Conservation (phyloP, 176 grass and related monocot species). For the Rhynchospora breviuscula region DNA sequence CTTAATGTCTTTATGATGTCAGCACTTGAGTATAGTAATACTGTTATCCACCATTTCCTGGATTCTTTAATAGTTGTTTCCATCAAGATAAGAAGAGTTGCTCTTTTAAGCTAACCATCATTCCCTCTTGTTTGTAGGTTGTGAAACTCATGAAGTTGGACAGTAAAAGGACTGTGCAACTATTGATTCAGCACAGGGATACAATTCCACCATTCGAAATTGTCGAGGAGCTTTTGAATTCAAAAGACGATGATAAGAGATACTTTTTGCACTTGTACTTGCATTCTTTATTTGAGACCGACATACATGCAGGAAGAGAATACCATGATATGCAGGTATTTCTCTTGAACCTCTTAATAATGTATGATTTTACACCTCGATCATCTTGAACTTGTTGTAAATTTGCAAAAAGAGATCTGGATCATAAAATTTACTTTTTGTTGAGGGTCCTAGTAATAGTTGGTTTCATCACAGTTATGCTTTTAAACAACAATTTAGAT, state of each 20-base stretch:
- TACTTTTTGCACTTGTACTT: slow-evolving; percentile 76
- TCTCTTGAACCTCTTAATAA: slow-evolving; percentile 9
- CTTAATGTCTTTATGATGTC: background rate
- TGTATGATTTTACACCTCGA: background rate
- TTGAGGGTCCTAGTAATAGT: slow-evolving; percentile 6
- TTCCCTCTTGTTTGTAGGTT: slow-evolving; percentile 43
- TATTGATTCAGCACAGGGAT: slow-evolving; percentile 85
- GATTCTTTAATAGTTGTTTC: background rate
- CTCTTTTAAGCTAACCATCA: background rate
- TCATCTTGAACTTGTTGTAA: background rate
- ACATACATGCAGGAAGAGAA: slow-evolving; percentile 83
- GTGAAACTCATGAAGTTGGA: slow-evolving; percentile 81
- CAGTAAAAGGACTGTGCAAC: slow-evolving; percentile 59
- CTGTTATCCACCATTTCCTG: background rate
- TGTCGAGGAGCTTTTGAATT: slow-evolving; percentile 54
- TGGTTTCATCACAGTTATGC: background rate
- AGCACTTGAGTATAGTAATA: background rate
- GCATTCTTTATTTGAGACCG: slow-evolving; percentile 86
- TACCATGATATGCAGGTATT: slow-evolving; percentile 95
- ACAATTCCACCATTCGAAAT: slow-evolving; percentile 81
- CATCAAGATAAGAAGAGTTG: background rate
- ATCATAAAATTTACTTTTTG: background rate
- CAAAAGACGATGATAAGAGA: slow-evolving; percentile 64
- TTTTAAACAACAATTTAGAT: background rate
- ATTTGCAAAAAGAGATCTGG: background rate